phyloP scores from a whole-genome alignment of 768 basidiomycete genomes.

The Mycena venus region DNA sequence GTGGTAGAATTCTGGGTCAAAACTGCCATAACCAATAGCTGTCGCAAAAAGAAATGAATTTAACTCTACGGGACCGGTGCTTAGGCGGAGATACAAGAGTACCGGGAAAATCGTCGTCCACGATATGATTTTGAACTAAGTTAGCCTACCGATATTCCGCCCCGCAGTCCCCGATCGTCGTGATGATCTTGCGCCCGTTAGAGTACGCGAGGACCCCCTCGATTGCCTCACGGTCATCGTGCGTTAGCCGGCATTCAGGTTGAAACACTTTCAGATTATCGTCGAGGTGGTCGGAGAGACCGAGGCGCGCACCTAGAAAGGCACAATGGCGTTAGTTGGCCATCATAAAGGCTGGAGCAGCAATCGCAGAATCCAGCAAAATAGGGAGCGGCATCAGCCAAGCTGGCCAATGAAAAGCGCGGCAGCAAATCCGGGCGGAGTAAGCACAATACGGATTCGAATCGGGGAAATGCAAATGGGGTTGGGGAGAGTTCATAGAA shows the following conservation, averaged over 20 bases:
- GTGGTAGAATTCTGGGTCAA: not conserved
- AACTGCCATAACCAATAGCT: not conserved
- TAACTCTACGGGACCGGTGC: not conserved
- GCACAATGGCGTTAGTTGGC: not conserved
- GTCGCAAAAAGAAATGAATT: not conserved
- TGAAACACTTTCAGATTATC: conserved; percentile 73
- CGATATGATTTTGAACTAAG: not conserved
- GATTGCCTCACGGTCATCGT: conserved; percentile 70
- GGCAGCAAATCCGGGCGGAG: no score
- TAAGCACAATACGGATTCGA: not conserved
- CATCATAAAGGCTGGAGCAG: not conserved
- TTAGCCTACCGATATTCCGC: conserved; percentile 77
- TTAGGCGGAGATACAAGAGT: not conserved
- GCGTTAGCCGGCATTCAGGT: conserved; percentile 63
- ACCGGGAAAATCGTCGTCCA: not conserved
- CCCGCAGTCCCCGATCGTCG: conserved; percentile 84
- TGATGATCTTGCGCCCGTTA: conserved; percentile 72
- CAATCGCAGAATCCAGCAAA: not conserved
- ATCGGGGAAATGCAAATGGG: not conserved
- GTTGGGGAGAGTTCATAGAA: not conserved
- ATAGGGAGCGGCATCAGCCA: not conserved
- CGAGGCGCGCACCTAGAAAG: conserved; percentile 74
- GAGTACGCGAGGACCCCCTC: conserved; percentile 73
- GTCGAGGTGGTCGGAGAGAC: conserved; percentile 78
- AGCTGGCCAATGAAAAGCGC: not conserved